phyloP scores from a whole-genome alignment of 2,329 filamentous ascomycete species.

The Colletotrichum viniferum region DNA sequence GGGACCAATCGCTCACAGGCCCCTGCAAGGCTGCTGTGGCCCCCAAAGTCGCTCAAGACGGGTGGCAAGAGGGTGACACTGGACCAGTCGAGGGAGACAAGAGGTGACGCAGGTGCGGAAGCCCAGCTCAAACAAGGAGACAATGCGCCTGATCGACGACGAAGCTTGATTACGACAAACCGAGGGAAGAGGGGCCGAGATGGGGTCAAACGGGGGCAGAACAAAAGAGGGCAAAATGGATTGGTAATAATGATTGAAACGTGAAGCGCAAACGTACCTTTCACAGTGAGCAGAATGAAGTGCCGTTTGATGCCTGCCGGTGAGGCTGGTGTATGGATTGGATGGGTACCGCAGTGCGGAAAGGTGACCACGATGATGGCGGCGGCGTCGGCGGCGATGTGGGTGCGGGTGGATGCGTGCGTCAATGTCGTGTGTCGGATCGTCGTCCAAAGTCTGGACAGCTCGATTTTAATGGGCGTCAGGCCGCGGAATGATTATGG shows the following conservation, averaged over 20 bases:
- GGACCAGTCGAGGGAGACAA: background rate
- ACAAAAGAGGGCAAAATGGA: background rate
- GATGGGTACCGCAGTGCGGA: background rate
- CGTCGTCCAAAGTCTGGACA: slow-evolving; percentile 11
- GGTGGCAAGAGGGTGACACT: background rate
- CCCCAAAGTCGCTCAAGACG: background rate
- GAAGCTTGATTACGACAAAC: slow-evolving; percentile 8
- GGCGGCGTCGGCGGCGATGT: background rate
- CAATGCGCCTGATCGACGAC: slow-evolving; percentile 8
- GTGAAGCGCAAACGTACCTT: background rate
- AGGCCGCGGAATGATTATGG: background rate
- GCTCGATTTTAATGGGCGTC: background rate
- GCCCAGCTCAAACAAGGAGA: background rate
- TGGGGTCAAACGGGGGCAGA: background rate
- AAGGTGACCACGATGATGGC: background rate
- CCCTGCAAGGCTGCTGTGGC: background rate
- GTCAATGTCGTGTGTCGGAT: slow-evolving; percentile 5
- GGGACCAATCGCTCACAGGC: background rate
- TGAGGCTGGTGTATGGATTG: background rate
- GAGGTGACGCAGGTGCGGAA: background rate
- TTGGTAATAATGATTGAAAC: slow-evolving; percentile 7
- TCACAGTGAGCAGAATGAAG: background rate
- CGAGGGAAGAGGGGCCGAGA: background rate
- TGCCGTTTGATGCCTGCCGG: background rate
- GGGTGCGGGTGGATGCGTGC: background rate